Percentiles rank a stretch among this genome's conserved stretches.
Evolutionary conservation across 1,284 basidiomycete genomes (phyloP).

Genomic region (Leccinum insigne): DNA sequence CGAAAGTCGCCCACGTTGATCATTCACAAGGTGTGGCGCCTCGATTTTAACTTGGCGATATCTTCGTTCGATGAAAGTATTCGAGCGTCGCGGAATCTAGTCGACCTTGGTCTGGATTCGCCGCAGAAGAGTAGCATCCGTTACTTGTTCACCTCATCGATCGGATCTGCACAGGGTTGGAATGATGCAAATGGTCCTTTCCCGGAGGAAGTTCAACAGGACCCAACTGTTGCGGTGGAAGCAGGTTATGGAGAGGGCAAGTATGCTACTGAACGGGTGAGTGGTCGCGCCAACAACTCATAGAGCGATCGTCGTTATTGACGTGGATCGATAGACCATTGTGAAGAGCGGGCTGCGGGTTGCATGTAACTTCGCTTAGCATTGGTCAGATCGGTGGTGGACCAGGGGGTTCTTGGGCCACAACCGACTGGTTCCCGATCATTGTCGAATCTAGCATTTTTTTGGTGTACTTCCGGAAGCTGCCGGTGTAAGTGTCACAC

Average conservation of each 20-base stretch:
- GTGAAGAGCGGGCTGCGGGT: neutral
- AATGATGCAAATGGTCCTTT: conserved; percentile 20
- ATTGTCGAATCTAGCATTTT: conserved; percentile 30
- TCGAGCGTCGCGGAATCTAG: conserved; percentile 35
- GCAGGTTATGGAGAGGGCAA: conserved; percentile 24
- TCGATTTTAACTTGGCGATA: conserved; percentile 43
- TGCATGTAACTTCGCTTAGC: conserved; percentile 23
- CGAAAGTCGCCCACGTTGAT: neutral
- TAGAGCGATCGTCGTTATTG: neutral
- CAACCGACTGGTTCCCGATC: conserved; percentile 25
- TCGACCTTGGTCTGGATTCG: conserved; percentile 34
- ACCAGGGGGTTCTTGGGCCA: conserved; percentile 11
- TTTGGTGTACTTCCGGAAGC: conserved; percentile 23
- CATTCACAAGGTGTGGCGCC: conserved; percentile 37
- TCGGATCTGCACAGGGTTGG: conserved; percentile 29
- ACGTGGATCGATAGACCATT: neutral
- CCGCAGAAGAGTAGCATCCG: conserved; percentile 6
- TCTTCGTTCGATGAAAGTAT: conserved; percentile 39
- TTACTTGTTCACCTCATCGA: conserved; percentile 35
- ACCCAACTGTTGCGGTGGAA: conserved; percentile 19
- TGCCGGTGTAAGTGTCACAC: conserved; percentile 19
- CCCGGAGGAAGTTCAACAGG: conserved; percentile 29
- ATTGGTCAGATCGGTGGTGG: conserved; percentile 34
- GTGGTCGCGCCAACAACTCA: conserved; percentile 2
- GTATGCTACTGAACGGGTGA: conserved; percentile 32